A percentile compares a stretch with the other conserved stretches of the same genome.
Conservation (phyloP, 2,329 filamentous ascomycete genomes). For the Calycina herbarum region DNA sequence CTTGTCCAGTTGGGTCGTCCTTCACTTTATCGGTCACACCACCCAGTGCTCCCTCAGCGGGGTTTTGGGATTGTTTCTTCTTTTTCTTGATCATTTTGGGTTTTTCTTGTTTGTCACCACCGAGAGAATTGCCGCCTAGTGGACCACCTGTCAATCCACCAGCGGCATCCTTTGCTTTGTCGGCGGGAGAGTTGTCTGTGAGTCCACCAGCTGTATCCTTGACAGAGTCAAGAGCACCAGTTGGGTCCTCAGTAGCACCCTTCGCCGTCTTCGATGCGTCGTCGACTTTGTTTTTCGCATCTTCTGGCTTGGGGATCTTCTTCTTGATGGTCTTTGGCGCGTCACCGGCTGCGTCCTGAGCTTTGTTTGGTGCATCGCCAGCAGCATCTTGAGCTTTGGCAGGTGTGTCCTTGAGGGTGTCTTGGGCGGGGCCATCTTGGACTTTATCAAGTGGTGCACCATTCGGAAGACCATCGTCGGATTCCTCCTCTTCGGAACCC, state of each 20-base stretch:
- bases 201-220: conserved; percentile 12
- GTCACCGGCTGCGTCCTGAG: conserved; percentile 1
- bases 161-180: conserved; percentile 6
- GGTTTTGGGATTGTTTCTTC: conserved; percentile 8
- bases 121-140: conserved; percentile 11
- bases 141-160: conserved; percentile 6
- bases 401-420: conserved; percentile 9
- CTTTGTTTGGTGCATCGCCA: conserved; percentile 10
- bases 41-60: conserved; percentile 7
- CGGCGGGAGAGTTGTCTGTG: conserved; percentile 12
- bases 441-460: conserved; percentile 16
- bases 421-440: conserved; percentile 8
- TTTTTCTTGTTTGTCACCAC: neutral
- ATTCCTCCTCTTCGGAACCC: conserved; percentile 18
- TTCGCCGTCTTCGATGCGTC: conserved; percentile 5
- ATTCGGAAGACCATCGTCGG: conserved; percentile 16
- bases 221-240: conserved; percentile 1
- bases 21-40: conserved; percentile 7
- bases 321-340: conserved; percentile 12
- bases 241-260: conserved; percentile 8
- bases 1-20: conserved; percentile 16
- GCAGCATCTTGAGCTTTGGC: conserved; percentile 4
- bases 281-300: neutral
- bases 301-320: conserved; percentile 6
- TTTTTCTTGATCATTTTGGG: conserved; percentile 12